phyloP scores from a whole-genome alignment of 305 asterid species.

The Fraxinus ornus region DNA sequence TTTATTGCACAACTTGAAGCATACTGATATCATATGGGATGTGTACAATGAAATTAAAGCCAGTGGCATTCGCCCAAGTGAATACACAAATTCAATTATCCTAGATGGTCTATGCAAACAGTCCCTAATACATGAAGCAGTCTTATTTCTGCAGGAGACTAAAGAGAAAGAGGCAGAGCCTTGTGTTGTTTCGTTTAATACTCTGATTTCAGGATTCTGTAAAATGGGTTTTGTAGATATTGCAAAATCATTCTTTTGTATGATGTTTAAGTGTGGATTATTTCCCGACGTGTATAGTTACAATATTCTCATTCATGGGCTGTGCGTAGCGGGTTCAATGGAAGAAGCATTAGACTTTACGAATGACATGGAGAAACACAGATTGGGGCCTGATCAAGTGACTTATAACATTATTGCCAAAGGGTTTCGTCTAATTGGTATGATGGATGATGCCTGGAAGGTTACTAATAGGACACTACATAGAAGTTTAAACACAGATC shows the following conservation, averaged over 20 bases:
- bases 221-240: conserved; percentile 58
- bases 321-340: conserved; percentile 61
- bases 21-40: conserved; percentile 53
- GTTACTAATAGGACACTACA: conserved; percentile 33
- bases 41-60: conserved; percentile 49
- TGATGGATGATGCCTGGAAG: conserved; percentile 45
- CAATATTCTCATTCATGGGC: conserved; percentile 72
- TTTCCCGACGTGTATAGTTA: conserved; percentile 66
- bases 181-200: conserved; percentile 55
- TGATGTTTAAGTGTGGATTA: conserved; percentile 69
- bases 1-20: conserved; percentile 60
- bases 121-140: conserved; percentile 61
- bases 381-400: conserved; percentile 65
- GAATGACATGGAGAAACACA: conserved; percentile 64
- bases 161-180: conserved; percentile 43
- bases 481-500: conserved; percentile 43
- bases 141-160: conserved; percentile 44
- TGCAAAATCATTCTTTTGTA: conserved; percentile 66
- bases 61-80: conserved; percentile 44
- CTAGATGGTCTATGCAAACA: conserved; percentile 68
- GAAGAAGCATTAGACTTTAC: conserved; percentile 68
- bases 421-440: conserved; percentile 68
- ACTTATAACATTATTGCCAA: conserved; percentile 66
- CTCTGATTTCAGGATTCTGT: conserved; percentile 67
- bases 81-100: conserved; percentile 57